A percentile compares a stretch with the other conserved stretches of the same genome.
Conservation (phyloP, 2,329 filamentous ascomycete genomes). For the Chaetomium globosum region DNA sequence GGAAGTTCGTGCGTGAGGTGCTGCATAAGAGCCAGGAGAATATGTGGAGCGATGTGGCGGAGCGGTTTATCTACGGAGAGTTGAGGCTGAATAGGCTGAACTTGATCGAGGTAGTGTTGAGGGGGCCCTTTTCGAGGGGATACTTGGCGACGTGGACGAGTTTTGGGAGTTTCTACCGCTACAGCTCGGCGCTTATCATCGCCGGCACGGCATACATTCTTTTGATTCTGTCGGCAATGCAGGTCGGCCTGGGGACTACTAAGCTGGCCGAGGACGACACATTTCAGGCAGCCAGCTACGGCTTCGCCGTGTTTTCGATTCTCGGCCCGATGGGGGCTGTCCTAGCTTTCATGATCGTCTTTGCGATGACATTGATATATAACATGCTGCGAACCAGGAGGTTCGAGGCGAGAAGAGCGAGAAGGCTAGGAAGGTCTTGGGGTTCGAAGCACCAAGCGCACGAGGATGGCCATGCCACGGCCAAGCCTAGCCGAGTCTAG, state of each 20-base stretch:
- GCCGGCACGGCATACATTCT: constrained; percentile 46
- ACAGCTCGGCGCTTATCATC: constrained; percentile 43
- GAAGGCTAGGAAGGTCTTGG: neutral
- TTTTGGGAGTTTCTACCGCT: constrained; percentile 48
- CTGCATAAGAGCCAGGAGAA: constrained; percentile 23
- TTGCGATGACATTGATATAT: neutral
- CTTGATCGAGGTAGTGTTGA: constrained; percentile 44
- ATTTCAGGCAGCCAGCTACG: constrained; percentile 51
- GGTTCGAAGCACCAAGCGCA: neutral
- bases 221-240: constrained; percentile 51
- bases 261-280: constrained; percentile 40
- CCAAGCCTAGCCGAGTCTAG: neutral
- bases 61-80: constrained; percentile 49
- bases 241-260: constrained; percentile 49
- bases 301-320: constrained; percentile 54
- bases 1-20: constrained; percentile 40
- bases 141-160: constrained; percentile 38
- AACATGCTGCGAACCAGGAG: neutral
- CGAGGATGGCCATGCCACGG: neutral
- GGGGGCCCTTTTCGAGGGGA: constrained; percentile 33
- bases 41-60: constrained; percentile 38
- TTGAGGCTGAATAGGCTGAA: constrained; percentile 48
- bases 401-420: constrained; percentile 2
- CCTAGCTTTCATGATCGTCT: neutral
- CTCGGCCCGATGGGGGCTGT: constrained; percentile 41